Percentiles rank a stretch among this genome's conserved stretches.
Conservation (phyloP, 805 yeast genomes). For the Schwanniomyces yamadae region DNA sequence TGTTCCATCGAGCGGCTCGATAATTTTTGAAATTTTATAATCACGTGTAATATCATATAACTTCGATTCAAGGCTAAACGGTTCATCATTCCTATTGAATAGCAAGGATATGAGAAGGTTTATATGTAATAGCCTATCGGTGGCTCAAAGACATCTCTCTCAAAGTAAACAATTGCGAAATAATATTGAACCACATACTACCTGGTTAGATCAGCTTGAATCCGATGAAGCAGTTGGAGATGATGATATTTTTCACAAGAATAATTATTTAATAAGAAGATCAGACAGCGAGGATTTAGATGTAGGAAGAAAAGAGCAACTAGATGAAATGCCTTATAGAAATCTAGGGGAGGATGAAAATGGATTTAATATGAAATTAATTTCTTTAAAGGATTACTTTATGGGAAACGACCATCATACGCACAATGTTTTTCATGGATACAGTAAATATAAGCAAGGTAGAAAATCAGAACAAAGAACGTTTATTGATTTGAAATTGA, state of each 20-base stretch:
- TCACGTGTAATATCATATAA: too few relatives aligned
- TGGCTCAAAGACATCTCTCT: too few relatives aligned
- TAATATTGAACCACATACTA: too few relatives aligned
- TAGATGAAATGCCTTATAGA: constrained; percentile 11
- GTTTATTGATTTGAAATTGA: constrained; percentile 61
- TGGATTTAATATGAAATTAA: constrained; percentile 14
- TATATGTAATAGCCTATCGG: too few relatives aligned
- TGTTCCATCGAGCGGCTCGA: constrained; percentile 7
- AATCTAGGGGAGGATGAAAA: constrained; percentile 18
- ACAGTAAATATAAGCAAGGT: constrained; percentile 27
- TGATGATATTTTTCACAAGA: constrained; percentile 1
- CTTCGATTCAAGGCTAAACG: too few relatives aligned
- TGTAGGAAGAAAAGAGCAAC: neutral
- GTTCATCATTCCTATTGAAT: too few relatives aligned
- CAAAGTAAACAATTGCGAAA: too few relatives aligned
- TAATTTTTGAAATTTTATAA: neutral
- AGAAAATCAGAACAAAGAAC: constrained; percentile 36
- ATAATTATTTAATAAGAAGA: constrained; percentile 2
- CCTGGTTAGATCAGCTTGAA: constrained; percentile 6
- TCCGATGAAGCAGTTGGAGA: neutral
- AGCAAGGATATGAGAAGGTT: too few relatives aligned
- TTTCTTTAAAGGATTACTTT: constrained; percentile 38
- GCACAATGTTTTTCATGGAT: constrained; percentile 37
- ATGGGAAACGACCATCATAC: constrained; percentile 40
- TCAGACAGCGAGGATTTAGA: neutral